Percentiles rank a stretch among this genome's conserved stretches.
Conservation (phyloP, 495 filamentous ascomycete species). For the Talaromyces adpressus region DNA sequence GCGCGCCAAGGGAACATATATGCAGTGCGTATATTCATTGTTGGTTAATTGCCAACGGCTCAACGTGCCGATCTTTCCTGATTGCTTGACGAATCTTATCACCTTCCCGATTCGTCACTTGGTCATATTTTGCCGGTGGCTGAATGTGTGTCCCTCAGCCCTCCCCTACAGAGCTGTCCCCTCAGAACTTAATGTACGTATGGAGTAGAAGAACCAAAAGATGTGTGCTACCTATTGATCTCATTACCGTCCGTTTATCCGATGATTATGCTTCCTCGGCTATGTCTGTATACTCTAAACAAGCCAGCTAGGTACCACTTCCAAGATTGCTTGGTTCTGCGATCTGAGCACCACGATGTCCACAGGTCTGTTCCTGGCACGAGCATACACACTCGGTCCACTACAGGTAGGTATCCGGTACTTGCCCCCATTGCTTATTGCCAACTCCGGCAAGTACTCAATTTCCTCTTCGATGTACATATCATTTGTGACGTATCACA, state of each 20-base stretch:
- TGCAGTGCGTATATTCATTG: neutral
- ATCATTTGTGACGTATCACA: neutral
- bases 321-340: neutral
- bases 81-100: neutral
- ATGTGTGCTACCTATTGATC: neutral
- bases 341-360: neutral
- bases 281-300: neutral
- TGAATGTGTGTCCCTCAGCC: neutral
- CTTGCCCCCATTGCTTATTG: neutral
- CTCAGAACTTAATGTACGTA: neutral
- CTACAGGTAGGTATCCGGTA: neutral
- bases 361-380: neutral
- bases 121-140: neutral
- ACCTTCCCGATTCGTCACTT: neutral
- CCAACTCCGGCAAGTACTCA: neutral
- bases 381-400: neutral
- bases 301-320: neutral
- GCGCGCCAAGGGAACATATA: neutral
- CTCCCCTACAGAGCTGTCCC: neutral
- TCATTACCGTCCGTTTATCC: neutral
- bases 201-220: neutral
- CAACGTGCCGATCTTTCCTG: neutral
- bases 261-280: neutral
- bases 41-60: neutral
- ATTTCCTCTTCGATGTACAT: neutral